Evolutionary conservation across 2,329 filamentous ascomycete genomes (phyloP).

Genomic region (Calonectria hawksworthii): DNA sequence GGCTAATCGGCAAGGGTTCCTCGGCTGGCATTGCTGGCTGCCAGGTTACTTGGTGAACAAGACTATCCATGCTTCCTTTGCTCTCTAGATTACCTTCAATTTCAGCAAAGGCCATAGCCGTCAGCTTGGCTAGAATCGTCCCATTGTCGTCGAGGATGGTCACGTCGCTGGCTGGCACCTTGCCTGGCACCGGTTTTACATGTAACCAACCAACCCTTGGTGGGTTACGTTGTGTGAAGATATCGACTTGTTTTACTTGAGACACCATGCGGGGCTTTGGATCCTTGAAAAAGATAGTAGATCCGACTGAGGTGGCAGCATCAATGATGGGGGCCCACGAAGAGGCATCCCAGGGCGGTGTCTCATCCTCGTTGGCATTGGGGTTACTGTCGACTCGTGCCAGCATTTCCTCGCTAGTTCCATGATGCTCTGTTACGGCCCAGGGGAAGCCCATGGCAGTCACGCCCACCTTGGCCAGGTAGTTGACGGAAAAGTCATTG

Average conservation of each 20-base stretch:
- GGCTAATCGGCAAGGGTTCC: neutral
- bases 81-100: neutral
- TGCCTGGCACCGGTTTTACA: neutral
- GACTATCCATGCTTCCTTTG: neutral
- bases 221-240: neutral
- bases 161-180: neutral
- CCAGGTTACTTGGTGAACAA: slow-evolving; percentile 5
- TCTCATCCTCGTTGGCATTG: neutral
- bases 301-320: neutral
- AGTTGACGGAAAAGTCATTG: neutral
- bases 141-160: neutral
- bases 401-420: neutral
- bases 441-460: neutral
- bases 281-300: neutral
- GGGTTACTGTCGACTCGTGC: neutral
- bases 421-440: neutral
- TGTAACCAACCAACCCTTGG: neutral
- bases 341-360: neutral
- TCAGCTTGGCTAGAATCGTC: neutral
- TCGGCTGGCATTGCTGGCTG: neutral
- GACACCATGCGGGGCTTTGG: neutral
- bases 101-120: neutral
- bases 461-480: neutral
- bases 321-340: neutral
- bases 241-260: neutral